Evolutionary conservation across 2,329 filamentous ascomycete genomes (phyloP).

Genomic region (Ciborinia camelliae): DNA sequence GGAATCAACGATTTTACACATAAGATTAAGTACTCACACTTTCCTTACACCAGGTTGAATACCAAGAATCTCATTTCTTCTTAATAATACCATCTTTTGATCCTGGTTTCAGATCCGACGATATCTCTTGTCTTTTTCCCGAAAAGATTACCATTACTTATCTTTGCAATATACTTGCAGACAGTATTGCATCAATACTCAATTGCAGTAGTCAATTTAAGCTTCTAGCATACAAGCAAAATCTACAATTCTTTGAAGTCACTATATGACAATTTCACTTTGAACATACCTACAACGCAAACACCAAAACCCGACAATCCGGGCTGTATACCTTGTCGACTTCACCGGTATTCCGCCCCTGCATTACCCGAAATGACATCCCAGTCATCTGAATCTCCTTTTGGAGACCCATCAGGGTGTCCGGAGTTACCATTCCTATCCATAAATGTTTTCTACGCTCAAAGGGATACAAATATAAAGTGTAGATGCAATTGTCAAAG

Average conservation of each 20-base stretch:
- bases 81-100: background rate
- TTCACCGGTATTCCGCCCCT: slow-evolving; percentile 8
- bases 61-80: too few relatives aligned
- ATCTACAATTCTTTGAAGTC: background rate
- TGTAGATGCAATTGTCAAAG: slow-evolving; percentile 29
- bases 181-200: background rate
- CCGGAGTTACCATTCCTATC: slow-evolving; percentile 13
- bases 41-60: too few relatives aligned
- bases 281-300: background rate
- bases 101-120: background rate
- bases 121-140: too few relatives aligned
- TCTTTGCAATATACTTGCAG: background rate
- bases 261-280: background rate
- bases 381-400: background rate
- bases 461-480: slow-evolving; percentile 9
- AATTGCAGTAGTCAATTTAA: background rate
- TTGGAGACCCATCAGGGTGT: background rate
- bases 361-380: slow-evolving; percentile 15
- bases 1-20: too few relatives aligned
- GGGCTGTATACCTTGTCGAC: background rate
- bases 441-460: slow-evolving; percentile 27
- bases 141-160: background rate
- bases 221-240: background rate
- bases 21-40: too few relatives aligned
- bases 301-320: background rate